Percentiles rank a stretch among this genome's conserved stretches.
Evolutionary conservation across 2,329 filamentous ascomycete genomes (phyloP).

Genomic region (Daldinia eschscholtzii): DNA sequence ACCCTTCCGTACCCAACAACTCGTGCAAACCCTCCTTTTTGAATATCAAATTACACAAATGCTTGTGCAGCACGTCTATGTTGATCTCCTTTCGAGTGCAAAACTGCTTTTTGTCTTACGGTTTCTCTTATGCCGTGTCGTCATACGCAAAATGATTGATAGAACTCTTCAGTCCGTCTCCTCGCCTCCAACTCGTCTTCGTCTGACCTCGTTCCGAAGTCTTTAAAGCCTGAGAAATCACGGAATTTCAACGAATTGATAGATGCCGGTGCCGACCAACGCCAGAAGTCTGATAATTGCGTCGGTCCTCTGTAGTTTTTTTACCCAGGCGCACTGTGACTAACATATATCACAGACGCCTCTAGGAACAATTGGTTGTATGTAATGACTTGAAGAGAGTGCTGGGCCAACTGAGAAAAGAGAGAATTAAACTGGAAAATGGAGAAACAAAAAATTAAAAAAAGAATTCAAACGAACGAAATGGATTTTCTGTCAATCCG

Average conservation of each 20-base stretch:
- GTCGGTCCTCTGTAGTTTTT: slow-evolving; percentile 2
- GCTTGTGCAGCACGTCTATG: slow-evolving; percentile 52
- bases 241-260: slow-evolving; percentile 2
- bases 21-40: slow-evolving; percentile 43
- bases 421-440: slow-evolving; percentile 1
- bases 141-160: slow-evolving; percentile 52
- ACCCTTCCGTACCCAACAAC: slow-evolving; percentile 39
- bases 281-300: slow-evolving; percentile 6
- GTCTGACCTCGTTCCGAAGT: slow-evolving; percentile 40
- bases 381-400: slow-evolving; percentile 3
- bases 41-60: slow-evolving; percentile 51
- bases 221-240: slow-evolving; percentile 31
- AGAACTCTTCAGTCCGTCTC: slow-evolving; percentile 21
- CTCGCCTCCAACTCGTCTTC: slow-evolving; percentile 45
- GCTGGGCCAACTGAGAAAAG: not conserved
- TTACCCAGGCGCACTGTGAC: slow-evolving; percentile 1
- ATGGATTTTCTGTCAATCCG: slow-evolving; percentile 21
- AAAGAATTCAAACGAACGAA: not conserved
- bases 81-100: slow-evolving; percentile 47
- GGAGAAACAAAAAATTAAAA: not conserved
- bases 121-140: slow-evolving; percentile 51
- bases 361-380: slow-evolving; percentile 9
- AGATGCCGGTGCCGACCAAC: slow-evolving; percentile 4
- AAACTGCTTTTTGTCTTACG: slow-evolving; percentile 52
- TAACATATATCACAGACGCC: slow-evolving; percentile 2